Evolutionary conservation across 805 yeast species (phyloP).

Genomic region (Yamadazyma akitaensis): DNA sequence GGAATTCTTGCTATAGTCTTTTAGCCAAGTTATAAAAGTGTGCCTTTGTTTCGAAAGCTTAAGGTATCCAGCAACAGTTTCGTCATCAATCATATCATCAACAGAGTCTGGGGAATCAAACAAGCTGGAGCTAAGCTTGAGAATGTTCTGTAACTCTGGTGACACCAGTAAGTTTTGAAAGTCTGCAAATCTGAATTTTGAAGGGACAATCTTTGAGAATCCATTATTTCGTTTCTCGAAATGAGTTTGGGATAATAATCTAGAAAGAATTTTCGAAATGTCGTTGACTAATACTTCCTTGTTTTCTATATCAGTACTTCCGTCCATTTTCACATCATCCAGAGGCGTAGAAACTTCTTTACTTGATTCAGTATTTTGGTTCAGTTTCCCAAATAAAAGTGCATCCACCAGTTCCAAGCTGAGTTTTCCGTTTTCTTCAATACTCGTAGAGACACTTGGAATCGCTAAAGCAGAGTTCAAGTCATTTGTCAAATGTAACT

Average conservation of each 20-base stretch:
- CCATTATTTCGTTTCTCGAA: conserved; percentile 22
- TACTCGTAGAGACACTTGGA: not conserved
- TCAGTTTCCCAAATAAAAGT: conserved; percentile 46
- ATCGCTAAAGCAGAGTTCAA: conserved; percentile 38
- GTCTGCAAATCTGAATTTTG: conserved; percentile 18
- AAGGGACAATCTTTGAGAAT: conserved; percentile 22
- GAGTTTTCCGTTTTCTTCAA: conserved; percentile 11
- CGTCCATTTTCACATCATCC: conserved; percentile 8
- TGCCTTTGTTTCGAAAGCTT: conserved; percentile 25
- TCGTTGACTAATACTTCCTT: conserved; percentile 2
- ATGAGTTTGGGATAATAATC: conserved; percentile 21
- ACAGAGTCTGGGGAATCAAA: conserved; percentile 34
- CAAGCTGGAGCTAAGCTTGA: conserved; percentile 40
- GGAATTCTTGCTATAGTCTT: conserved; percentile 36
- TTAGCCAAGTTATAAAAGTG: conserved; percentile 57
- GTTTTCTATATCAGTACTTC: conserved; percentile 2
- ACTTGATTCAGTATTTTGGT: conserved; percentile 18
- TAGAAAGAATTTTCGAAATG: not conserved
- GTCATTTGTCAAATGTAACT: conserved; percentile 51
- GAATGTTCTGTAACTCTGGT: conserved; percentile 16
- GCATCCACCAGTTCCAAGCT: conserved; percentile 37
- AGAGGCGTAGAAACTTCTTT: conserved; percentile 24
- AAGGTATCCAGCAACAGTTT: not conserved
- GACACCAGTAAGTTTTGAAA: conserved; percentile 13
- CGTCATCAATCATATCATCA: conserved; percentile 2